These are phyloP conservation scores for Coemansia sp. DNA, from an alignment of 192 early-diverging fungal genomes.

Conservation along the genomic window DNA sequence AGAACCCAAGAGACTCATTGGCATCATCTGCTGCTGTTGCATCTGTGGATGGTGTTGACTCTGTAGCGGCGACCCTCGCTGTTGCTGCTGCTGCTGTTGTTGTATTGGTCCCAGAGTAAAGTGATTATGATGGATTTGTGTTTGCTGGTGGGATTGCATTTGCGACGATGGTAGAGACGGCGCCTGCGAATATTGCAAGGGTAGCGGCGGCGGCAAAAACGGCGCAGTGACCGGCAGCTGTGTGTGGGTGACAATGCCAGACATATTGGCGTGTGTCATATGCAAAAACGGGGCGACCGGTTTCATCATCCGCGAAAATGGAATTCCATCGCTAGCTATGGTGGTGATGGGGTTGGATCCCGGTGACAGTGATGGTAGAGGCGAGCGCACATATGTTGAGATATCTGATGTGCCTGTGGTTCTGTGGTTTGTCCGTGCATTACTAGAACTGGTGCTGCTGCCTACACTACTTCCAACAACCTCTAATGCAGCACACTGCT, in stretches of 20 bases:
- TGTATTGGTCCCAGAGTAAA: neutral
- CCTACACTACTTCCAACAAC: conserved; percentile 7
- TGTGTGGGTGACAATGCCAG: conserved; percentile 1
- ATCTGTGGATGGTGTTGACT: neutral
- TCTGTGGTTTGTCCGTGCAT: neutral
- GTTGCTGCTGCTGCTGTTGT: conserved; percentile 6
- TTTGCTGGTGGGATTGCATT: neutral
- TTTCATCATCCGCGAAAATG: conserved; percentile 46
- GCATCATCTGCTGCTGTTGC: neutral
- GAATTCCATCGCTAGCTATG: conserved; percentile 12
- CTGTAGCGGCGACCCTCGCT: neutral
- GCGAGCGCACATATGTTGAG: conserved; percentile 4
- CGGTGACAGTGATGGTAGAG: conserved; percentile 3
- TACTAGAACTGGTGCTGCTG: neutral
- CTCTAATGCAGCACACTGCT: conserved; percentile 8
- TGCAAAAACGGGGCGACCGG: conserved; percentile 21
- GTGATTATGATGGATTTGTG: neutral
- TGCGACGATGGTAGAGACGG: neutral
- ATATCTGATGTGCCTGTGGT: neutral
- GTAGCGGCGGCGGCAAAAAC: conserved; percentile 1
- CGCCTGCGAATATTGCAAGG: neutral
- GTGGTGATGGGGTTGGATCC: neutral
- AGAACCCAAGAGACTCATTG: neutral
- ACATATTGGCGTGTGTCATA: conserved; percentile 3
- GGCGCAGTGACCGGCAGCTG: conserved; percentile 12